Percentiles rank a stretch among this genome's conserved stretches.
phyloP scores from a whole-genome alignment of 139 green algal species.

The Gonium pectorale region DNA sequence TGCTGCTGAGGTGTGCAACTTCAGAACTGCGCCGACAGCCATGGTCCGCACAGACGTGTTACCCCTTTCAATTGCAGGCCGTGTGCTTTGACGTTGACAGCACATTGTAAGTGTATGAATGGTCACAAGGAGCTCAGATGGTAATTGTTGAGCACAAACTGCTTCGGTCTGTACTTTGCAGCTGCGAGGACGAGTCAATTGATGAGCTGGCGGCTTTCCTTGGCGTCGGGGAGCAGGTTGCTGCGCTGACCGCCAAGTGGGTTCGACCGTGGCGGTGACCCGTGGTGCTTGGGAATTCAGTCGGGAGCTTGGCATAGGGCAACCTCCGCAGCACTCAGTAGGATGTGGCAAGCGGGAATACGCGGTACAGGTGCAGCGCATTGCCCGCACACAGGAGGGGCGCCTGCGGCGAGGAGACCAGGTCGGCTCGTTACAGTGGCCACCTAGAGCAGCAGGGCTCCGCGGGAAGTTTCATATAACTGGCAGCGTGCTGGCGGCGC shows the following conservation, averaged over 20 bases:
- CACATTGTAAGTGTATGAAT: constrained; percentile 86
- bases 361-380: too few species aligned
- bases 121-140: too few species aligned
- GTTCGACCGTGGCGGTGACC: background rate
- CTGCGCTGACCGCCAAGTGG: constrained; percentile 82
- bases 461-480: too few species aligned
- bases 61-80: constrained; percentile 65
- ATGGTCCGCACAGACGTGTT: background rate
- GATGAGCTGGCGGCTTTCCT: constrained; percentile 95
- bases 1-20: background rate
- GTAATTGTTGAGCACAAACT: background rate
- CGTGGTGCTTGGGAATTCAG: too few species aligned
- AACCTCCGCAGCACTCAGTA: too few species aligned
- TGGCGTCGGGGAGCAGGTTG: constrained; percentile 91
- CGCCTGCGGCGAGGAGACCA: too few species aligned
- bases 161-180: constrained; percentile 39
- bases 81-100: constrained; percentile 98
- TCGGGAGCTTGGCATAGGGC: too few species aligned
- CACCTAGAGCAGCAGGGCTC: too few species aligned
- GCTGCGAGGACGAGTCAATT: constrained; percentile 96
- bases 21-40: background rate
- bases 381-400: too few species aligned
- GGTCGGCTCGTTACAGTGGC: too few species aligned
- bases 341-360: too few species aligned
- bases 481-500: too few species aligned